Conservation (phyloP, 192 early-diverging fungal species). For the Diversispora eburnea region DNA sequence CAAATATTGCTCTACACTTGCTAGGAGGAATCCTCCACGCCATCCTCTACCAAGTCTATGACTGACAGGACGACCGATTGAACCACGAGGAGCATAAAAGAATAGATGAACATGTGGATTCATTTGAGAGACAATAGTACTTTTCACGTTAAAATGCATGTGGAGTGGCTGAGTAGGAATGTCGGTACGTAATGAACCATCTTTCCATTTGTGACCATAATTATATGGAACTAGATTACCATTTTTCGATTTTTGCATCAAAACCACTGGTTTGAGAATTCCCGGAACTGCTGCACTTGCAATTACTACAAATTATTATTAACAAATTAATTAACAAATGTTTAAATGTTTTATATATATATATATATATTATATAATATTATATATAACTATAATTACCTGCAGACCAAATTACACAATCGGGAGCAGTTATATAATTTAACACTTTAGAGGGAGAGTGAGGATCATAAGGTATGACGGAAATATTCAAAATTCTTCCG, state of each 20-base stretch:
- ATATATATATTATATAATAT: background rate
- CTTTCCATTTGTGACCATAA: conserved; percentile 76
- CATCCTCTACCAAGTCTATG: conserved; percentile 73
- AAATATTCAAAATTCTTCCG: conserved; percentile 82
- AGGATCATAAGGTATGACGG: conserved; percentile 70
- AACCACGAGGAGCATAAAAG: conserved; percentile 78
- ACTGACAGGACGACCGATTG: conserved; percentile 69
- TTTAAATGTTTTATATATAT: background rate
- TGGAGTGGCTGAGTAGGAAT: conserved; percentile 75
- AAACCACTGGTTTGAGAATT: conserved; percentile 74
- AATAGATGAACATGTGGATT: conserved; percentile 89
- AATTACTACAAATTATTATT: conserved; percentile 46
- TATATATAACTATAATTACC: conserved; percentile 28
- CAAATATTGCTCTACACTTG: conserved; percentile 72
- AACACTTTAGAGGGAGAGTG: conserved; percentile 76
- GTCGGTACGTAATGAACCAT: conserved; percentile 82
- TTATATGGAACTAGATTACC: conserved; percentile 69
- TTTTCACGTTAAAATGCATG: conserved; percentile 79
- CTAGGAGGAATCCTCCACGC: conserved; percentile 86
- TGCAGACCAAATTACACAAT: conserved; percentile 86
- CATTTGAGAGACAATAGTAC: conserved; percentile 78
- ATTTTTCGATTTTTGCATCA: conserved; percentile 71
- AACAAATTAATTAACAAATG: background rate
- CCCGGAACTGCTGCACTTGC: conserved; percentile 85
- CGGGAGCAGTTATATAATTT: conserved; percentile 83